Evolutionary conservation across 345 rosid species (phyloP), one percentile per base, ranked within the genome.

Genomic region (Noccaea caerulescens): DNA sequence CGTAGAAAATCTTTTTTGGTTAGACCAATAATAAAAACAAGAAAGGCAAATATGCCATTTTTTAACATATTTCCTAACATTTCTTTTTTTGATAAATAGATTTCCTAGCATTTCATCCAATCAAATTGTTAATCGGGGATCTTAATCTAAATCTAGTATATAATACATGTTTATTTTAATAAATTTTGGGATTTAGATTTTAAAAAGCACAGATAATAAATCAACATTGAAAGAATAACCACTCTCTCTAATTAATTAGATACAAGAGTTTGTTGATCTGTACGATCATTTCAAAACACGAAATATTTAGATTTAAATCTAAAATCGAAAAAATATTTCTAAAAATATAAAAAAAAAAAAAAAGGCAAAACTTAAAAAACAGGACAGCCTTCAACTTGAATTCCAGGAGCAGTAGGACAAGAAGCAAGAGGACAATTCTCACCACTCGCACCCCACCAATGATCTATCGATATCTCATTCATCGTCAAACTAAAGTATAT

Each of bases 351-450:
- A 4, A 18, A 4, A 58, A 5, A 4, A 5, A 57, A 37, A 32
- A 23, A 5, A 37, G 27, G 10, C 5, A 58, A 36, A 57, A 7
- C 43, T 20, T 72, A 83, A 49, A 75, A 66, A 13, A 68, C 76
- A 41, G 91, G 91, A 74, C 88, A 82, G 0, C 82, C 91, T 32
- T 84, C 74, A 68, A 66, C 80, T 6, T 57, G 47, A 30, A 84
- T n/a, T 0, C 84, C 88, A 66, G 80, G 73, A 59, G 84, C 83
- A 45, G 91, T 84, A 51, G 88, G 86, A 79, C 88, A 82, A 12
- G 80, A 8, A 59, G 86, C 84, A 12, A 82, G 77, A 11, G 82
- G 75, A 65, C 88, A 86, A 1, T 80, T 80, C 68, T 87, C 88
- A 14, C 85, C 83, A 0, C 58, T 72, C 3, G 66, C 46, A 2